Base-by-base conservation (phyloP, 768 basidiomycete species). In the Tricholomella constricta region DNA sequence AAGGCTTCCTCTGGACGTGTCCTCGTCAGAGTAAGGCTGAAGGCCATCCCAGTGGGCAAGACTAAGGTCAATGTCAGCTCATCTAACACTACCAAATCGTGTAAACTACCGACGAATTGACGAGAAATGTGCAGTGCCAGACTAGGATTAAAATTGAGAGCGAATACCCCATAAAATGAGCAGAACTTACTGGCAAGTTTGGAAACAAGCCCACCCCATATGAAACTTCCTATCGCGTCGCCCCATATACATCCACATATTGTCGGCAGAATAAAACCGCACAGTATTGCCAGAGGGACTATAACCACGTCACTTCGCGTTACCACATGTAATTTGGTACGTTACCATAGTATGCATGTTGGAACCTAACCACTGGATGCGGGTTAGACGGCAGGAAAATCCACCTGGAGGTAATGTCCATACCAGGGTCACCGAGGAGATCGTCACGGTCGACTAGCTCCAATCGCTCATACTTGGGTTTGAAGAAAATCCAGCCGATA, bases 401-500 rank as follows among this genome's bases (percentile, higher is more conserved):
- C 8, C 11, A 38, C 40, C 25, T 12, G n/a, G 14, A 49, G 29
- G 12, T 12, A 12, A 35, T 19, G 20, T 8, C 14, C 78, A 32
- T 45, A 88, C 89, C 84, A 37, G 83, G 81, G 65, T 91, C 90
- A 22, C 69, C 69, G 25, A 87, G 82, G 10, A 91, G 74, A 60
- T 93, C 89, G 14, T 79, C 79, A 46, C 78, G 73, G 52, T 91
- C 88, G 27, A 92, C 80, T 8, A 82, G 65, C 35, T 76, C 72
- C 72, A 91, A 72, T 19, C 81, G 74, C 25, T 78, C 72, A 62
- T 91, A 91, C 1, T 62, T 78, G 1, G 88, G 83, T 65, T 89
- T 89, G 72, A 75, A 84, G 66, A 92, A 91, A 61, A 91, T 91
- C 90, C 91, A 93, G 1, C 90, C 91, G 75, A 91, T 81, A 59